A percentile compares a stretch with the other conserved stretches of the same genome.
These are phyloP conservation scores for Teunomyces pallodes DNA, from an alignment of 805 yeast genomes.

Conservation along the genomic window DNA sequence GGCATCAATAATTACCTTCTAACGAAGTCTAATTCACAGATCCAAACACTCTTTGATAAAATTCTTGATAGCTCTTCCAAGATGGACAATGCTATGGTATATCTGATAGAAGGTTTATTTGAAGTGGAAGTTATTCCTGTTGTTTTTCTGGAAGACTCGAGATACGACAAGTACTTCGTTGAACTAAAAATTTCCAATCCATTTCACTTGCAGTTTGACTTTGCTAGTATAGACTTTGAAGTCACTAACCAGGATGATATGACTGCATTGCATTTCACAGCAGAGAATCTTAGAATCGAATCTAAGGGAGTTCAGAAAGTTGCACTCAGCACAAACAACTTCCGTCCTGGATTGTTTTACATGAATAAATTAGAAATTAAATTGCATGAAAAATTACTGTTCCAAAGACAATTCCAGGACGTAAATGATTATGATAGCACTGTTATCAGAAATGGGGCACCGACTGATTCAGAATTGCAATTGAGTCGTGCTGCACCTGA, in stretches of 20 bases:
- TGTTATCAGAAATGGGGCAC: slow-evolving; percentile 1
- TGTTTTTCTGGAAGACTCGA: slow-evolving; percentile 27
- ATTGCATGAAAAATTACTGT: slow-evolving; percentile 16
- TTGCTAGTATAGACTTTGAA: slow-evolving; percentile 19
- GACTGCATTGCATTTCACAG: slow-evolving; percentile 8
- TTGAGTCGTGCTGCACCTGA: not conserved
- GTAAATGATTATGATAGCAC: slow-evolving; percentile 4
- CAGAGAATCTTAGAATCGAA: slow-evolving; percentile 6
- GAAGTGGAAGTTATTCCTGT: slow-evolving; percentile 32
- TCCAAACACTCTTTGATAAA: slow-evolving; percentile 17
- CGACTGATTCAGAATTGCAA: not conserved
- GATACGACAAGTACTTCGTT: slow-evolving; percentile 35
- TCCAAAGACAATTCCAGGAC: slow-evolving; percentile 14
- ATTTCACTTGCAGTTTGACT: slow-evolving; percentile 21
- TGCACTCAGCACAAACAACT: slow-evolving; percentile 20
- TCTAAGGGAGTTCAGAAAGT: slow-evolving; percentile 11
- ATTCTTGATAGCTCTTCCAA: slow-evolving; percentile 14
- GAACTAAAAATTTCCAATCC: slow-evolving; percentile 31
- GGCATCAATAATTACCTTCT: slow-evolving; percentile 29
- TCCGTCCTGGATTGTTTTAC: slow-evolving; percentile 35
- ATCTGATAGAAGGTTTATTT: slow-evolving; percentile 37
- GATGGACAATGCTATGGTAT: slow-evolving; percentile 20
- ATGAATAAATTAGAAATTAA: slow-evolving; percentile 15
- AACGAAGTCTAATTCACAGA: slow-evolving; percentile 15
- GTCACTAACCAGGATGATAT: slow-evolving; percentile 14